Conservation (phyloP, 345 rosid genomes). For the Cochlearia excelsa region DNA sequence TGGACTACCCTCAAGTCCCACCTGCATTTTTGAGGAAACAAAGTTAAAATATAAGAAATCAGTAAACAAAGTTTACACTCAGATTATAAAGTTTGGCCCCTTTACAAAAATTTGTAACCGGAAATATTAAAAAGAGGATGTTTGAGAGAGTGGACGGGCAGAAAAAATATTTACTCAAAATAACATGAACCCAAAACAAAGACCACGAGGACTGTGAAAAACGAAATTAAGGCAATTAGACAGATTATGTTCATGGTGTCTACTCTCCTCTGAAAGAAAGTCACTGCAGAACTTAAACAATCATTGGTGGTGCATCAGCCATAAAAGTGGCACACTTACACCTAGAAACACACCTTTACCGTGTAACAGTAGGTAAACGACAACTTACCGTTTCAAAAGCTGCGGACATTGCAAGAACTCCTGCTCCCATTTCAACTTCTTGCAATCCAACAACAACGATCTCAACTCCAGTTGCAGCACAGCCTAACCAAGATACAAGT, state of each 20-base stretch:
- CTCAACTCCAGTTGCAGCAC: constrained; percentile 59
- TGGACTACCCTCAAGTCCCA: constrained; percentile 81
- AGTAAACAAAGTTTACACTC: neutral
- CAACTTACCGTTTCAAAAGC: constrained; percentile 80
- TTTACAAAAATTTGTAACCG: neutral
- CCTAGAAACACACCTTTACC: constrained; percentile 6
- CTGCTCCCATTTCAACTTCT: constrained; percentile 92
- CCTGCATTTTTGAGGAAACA: constrained; percentile 37
- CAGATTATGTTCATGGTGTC: neutral
- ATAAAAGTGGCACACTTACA: neutral
- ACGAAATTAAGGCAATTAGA: constrained; percentile 13
- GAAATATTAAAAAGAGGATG: constrained; percentile 3
- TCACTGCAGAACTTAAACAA: constrained; percentile 16
- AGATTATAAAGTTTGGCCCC: neutral
- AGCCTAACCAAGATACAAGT: constrained; percentile 66
- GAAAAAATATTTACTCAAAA: neutral
- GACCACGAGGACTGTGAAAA: neutral
- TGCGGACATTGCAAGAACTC: constrained; percentile 87
- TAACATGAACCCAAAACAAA: neutral
- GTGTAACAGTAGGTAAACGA: constrained; percentile 15
- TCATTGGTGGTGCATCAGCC: constrained; percentile 4
- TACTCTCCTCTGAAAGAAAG: constrained; percentile 12
- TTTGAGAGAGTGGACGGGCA: neutral
- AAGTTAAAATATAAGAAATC: neutral
- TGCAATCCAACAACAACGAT: constrained; percentile 74